Base-by-base conservation (phyloP, 257 asterid genomes). In the Paraleonurus japonicus region DNA sequence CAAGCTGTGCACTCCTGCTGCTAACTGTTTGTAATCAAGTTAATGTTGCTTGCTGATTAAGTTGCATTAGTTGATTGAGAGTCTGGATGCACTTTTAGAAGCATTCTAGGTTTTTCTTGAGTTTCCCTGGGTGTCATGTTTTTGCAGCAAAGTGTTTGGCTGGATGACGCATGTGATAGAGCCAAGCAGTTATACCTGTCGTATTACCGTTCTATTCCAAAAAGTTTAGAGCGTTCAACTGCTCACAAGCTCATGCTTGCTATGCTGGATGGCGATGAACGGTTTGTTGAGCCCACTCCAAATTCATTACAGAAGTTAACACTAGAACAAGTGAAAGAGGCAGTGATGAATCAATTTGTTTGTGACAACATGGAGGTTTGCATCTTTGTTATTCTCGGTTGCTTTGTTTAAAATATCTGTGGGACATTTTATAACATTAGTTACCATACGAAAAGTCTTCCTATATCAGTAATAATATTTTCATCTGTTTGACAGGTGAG, bases 201-300 rank as follows among this genome's bases (percentile, higher is more conserved):
- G 48, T 92, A 88, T 82, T 95, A 85, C 70, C 98, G 97, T 32
- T 92, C 98, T 26, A 95, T 95, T 53, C 98, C 97, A 5, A 95
- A 95, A 85, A 92, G 99, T 84, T 85, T 95, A 73, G 99, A 95
- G 85, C 97, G 99, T 48, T 92, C 99, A 13, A 95, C 99, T 71
- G 99, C 99, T 58, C 99, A 95, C 83, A 95, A 90, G 79, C 99
- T 95, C 85, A 92, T 95, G 97, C 74, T 84, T 53, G 98, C 98
- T 19, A 95, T 95, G 98, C 90, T 92, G 60, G 89, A 85, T 79
- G 97, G 98, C 67, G 99, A 95, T 80, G 99, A 92, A 78, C 92
- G 99, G 60, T 95, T 95, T 78, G 97, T 90, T 37, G 99, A 95
- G 87, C 99, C 98, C 62, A 95, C 97, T 19, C 99, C 98, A 67